Conservation (phyloP, 1,284 basidiomycete species). For the Cutaneotrichosporon sp. region DNA sequence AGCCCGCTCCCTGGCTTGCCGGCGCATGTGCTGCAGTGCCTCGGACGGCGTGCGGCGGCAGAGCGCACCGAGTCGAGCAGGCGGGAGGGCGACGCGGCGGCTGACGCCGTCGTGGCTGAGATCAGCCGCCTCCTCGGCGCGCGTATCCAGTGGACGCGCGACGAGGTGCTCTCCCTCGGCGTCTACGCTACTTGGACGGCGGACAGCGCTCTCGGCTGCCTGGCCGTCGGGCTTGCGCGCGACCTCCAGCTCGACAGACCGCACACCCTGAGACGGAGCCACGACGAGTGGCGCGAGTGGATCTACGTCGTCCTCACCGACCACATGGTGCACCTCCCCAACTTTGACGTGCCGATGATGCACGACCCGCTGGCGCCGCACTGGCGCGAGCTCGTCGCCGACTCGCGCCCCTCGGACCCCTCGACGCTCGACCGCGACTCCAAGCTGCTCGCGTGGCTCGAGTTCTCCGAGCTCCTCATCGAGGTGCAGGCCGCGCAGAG, state of each 20-base stretch:
- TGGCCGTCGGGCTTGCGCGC: slow-evolving; percentile 44
- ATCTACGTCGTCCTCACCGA: slow-evolving; percentile 51
- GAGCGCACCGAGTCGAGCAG: slow-evolving; percentile 33
- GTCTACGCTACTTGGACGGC: slow-evolving; percentile 52
- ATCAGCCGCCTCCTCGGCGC: slow-evolving; percentile 35
- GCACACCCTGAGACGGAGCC: slow-evolving; percentile 26
- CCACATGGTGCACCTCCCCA: slow-evolving; percentile 42
- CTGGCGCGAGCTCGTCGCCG: slow-evolving; percentile 45
- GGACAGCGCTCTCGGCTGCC: slow-evolving; percentile 38
- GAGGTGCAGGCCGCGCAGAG: slow-evolving; percentile 31
- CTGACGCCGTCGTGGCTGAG: slow-evolving; percentile 31
- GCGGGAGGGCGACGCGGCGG: slow-evolving; percentile 30
- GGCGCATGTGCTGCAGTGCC: slow-evolving; percentile 35
- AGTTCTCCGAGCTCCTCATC: slow-evolving; percentile 48
- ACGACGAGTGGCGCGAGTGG: slow-evolving; percentile 53
- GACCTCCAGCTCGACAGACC: slow-evolving; percentile 36
- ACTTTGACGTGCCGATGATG: slow-evolving; percentile 39
- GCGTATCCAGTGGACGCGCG: slow-evolving; percentile 37
- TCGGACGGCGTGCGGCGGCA: slow-evolving; percentile 37
- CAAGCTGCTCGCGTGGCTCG: slow-evolving; percentile 52
- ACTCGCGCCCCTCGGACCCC: slow-evolving; percentile 31
- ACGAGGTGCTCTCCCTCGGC: slow-evolving; percentile 46
- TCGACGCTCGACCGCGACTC: slow-evolving; percentile 47
- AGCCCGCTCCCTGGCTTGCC: slow-evolving; percentile 40
- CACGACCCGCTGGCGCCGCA: slow-evolving; percentile 33